Base-by-base conservation (phyloP, 2,329 filamentous ascomycete genomes). In the Alternaria atra region DNA sequence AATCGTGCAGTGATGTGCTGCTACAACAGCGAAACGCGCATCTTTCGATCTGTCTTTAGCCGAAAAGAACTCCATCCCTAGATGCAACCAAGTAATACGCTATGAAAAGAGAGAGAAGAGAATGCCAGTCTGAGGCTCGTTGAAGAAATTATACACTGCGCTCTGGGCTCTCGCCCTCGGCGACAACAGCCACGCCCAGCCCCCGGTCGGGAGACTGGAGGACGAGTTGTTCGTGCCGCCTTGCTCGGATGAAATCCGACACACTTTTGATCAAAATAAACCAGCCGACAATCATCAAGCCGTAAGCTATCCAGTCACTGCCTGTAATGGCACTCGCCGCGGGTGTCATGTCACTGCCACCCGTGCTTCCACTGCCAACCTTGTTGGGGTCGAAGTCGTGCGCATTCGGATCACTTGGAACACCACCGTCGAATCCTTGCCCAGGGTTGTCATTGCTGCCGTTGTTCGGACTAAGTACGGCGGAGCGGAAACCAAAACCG, bases 211-310 rank as follows among this genome's bases (percentile, higher is more conserved):
- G 95, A 76, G 93, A 97, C 77, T 97, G 94, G 67, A 97, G 82
- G 5, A 99, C 93, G 52, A 99, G 84, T 77, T 95, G 92, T 81
- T 99, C 95, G 76, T 98, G 95, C 73, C 93, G 86, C 75, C 94
- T 87, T 37, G 93, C 95, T 68, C 90, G 88, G 64, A 98, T 81
- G 76, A 95, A 99, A 77, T 98, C 94, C 71, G 91, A 93, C 17
- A 97, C 89, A n/a, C 93, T 90, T 79, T 94, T 88, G 75, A 99
- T 98, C 64, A 99, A 83, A 64, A 99, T 93, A 75, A 98, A 98
- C 95, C 95, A 99, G 5, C 95, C 95, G 1, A 97, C 90, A 74
- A 99, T 92, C 95, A 99, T 99, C 48, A 99, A 81, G 15, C 91
- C 84, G 73, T 98, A 99, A 10, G 93, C 92, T 65, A 97, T 84